Base-by-base conservation (phyloP, 2,329 filamentous ascomycete genomes). In the Ilyonectria sp. region DNA sequence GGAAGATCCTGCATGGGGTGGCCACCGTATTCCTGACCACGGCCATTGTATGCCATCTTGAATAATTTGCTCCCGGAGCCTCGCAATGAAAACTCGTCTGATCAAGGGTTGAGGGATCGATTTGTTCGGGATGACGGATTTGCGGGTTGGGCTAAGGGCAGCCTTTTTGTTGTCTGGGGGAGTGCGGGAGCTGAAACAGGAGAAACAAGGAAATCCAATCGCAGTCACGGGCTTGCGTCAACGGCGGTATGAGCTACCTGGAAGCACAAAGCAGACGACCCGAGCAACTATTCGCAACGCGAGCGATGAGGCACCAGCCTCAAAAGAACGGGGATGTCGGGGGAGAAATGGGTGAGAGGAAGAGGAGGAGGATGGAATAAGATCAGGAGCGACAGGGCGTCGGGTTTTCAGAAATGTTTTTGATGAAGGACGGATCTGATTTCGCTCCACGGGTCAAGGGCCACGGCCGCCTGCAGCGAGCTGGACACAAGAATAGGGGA, bases 1-100 rank as follows among this genome's bases (percentile, higher is more conserved):
- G 89, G 87, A 37, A 93, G 84, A 77, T 94, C 91, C 77, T 93
- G 90, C 76, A 93, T 81, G 66, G 86, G 87, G 79, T 93, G 91
- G 74, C 89, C 73, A 60, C 76, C 85, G 73, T 90, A 91, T 63
- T 87, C 87, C 71, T 88, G 85, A 81, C 86, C 85, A 77, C 84
- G 81, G 78, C 89, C 88, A 81, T 89, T 88, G 83, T 92, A 92
- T 77, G 91, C 91, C 82, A 84, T 84, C 67, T 65, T 80, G 73
- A 67, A 70, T 75, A 63, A 47, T 57, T 67, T 70, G 66, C 74
- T 72, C 69, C 68, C 57, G 63, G 62, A 67, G 66, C 60, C 67
- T 70, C 69, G 60, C 68, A 70, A 69, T 71, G 63, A 57, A 69
- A 63, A 66, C 60, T 52, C 65, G 63, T 67, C 54, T 65, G 55